Percentiles rank a stretch among this genome's conserved stretches.
phyloP scores from a whole-genome alignment of 2,329 filamentous ascomycete species.

The Aspergillus sp. region DNA sequence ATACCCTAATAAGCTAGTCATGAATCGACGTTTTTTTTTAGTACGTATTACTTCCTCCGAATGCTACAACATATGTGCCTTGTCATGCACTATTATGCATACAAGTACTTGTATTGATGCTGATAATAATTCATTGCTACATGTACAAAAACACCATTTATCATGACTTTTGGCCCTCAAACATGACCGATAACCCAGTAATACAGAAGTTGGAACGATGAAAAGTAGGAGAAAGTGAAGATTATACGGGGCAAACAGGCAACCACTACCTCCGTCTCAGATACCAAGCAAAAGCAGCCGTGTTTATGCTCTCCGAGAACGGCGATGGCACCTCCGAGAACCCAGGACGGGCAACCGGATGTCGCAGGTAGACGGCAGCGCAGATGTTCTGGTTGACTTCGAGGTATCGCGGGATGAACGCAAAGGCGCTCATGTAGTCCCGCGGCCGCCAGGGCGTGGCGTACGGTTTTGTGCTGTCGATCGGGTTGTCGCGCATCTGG shows the following conservation, averaged over 20 bases:
- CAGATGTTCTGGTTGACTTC: constrained; percentile 98
- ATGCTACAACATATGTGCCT: too few species aligned
- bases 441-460: constrained; percentile 83
- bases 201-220: constrained; percentile 24
- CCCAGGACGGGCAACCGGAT: constrained; percentile 82
- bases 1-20: too few species aligned
- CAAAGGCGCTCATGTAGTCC: constrained; percentile 82
- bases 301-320: constrained; percentile 62
- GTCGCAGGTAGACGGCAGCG: constrained; percentile 86
- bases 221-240: constrained; percentile 7
- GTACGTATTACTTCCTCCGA: too few species aligned
- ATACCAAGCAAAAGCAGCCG: constrained; percentile 92
- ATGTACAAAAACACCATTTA: too few species aligned
- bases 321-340: constrained; percentile 78
- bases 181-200: constrained; percentile 21
- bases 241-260: constrained; percentile 4
- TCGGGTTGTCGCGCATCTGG: constrained; percentile 65
- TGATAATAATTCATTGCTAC: too few species aligned
- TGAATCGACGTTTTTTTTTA: too few species aligned
- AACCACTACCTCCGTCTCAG: constrained; percentile 64
- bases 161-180: too few species aligned
- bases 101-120: too few species aligned
- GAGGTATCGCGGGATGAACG: constrained; percentile 88
- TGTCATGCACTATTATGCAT: too few species aligned
- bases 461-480: constrained; percentile 75